These are phyloP conservation scores for Remersonia thermophila DNA, from an alignment of 2,329 filamentous ascomycete species.

Conservation along the genomic window DNA sequence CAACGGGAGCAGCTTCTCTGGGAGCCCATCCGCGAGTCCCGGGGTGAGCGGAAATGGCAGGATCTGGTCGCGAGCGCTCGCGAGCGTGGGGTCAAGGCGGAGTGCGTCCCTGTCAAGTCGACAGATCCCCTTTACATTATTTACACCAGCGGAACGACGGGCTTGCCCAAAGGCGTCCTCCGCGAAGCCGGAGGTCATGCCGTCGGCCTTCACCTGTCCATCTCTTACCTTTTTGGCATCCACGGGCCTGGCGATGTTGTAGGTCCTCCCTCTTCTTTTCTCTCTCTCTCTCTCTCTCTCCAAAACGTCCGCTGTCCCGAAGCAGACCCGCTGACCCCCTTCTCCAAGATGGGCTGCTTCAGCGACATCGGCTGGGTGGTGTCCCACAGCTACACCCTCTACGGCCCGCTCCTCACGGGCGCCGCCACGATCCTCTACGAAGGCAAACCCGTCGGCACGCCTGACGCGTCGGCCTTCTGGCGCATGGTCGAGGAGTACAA, in stretches of 20 bases:
- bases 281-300: too few species aligned
- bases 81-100: conserved; percentile 54
- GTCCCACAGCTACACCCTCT: conserved; percentile 68
- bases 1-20: conserved; percentile 67
- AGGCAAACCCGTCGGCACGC: conserved; percentile 86
- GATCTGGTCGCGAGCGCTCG: conserved; percentile 58
- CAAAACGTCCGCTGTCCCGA: too few species aligned
- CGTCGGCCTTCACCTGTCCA: conserved; percentile 70
- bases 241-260: conserved; percentile 69
- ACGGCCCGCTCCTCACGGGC: conserved; percentile 73
- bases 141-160: conserved; percentile 76
- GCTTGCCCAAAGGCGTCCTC: conserved; percentile 70
- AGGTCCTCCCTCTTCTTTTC: conserved; percentile 8
- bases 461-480: conserved; percentile 82
- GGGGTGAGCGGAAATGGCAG: conserved; percentile 70
- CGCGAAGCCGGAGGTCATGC: conserved; percentile 78
- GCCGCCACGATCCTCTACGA: conserved; percentile 83
- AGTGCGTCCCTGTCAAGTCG: conserved; percentile 65
- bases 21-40: conserved; percentile 53
- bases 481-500: conserved; percentile 72
- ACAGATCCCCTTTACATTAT: conserved; percentile 81
- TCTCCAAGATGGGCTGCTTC: conserved; percentile 25
- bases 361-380: conserved; percentile 87
- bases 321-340: too few species aligned
- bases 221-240: conserved; percentile 72